A percentile compares a stretch with the other conserved stretches of the same genome.
These are phyloP conservation scores for Draba incana DNA, from an alignment of 345 rosid species.

Conservation along the genomic window DNA sequence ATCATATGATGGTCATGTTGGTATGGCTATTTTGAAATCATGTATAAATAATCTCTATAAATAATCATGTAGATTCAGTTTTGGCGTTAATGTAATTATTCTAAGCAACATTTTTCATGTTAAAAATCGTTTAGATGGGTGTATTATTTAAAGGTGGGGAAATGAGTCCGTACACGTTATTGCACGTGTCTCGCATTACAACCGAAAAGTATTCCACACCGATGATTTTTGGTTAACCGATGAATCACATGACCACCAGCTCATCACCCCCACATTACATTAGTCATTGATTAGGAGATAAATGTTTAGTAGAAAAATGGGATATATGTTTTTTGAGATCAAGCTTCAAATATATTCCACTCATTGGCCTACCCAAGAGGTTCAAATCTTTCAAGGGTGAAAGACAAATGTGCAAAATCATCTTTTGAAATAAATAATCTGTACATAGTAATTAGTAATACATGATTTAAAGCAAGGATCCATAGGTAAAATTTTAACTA, in stretches of 20 bases:
- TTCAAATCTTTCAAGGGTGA: too few relatives aligned
- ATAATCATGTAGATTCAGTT: neutral
- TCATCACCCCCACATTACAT: conserved; percentile 22
- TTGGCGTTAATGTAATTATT: neutral
- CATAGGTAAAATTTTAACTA: too few relatives aligned
- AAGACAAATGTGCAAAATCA: neutral
- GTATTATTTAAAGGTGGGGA: neutral
- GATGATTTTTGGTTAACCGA: conserved; percentile 32
- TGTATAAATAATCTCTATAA: neutral
- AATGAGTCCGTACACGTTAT: conserved; percentile 16
- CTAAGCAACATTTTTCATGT: conserved; percentile 10
- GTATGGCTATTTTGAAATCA: neutral
- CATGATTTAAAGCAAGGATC: too few relatives aligned
- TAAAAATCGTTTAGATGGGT: neutral
- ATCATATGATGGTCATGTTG: neutral
- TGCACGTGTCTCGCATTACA: conserved; percentile 35
- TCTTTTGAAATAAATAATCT: neutral
- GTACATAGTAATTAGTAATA: neutral
- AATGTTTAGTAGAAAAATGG: neutral
- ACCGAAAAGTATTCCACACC: conserved; percentile 31
- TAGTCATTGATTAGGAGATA: too few relatives aligned
- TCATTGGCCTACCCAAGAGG: too few relatives aligned
- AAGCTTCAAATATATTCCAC: neutral
- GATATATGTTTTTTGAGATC: conserved; percentile 9
- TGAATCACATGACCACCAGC: conserved; percentile 41